A percentile compares a stretch with the other conserved stretches of the same genome.
phyloP scores from a whole-genome alignment of 139 green algal species.

The Yamagishiella unicocca region DNA sequence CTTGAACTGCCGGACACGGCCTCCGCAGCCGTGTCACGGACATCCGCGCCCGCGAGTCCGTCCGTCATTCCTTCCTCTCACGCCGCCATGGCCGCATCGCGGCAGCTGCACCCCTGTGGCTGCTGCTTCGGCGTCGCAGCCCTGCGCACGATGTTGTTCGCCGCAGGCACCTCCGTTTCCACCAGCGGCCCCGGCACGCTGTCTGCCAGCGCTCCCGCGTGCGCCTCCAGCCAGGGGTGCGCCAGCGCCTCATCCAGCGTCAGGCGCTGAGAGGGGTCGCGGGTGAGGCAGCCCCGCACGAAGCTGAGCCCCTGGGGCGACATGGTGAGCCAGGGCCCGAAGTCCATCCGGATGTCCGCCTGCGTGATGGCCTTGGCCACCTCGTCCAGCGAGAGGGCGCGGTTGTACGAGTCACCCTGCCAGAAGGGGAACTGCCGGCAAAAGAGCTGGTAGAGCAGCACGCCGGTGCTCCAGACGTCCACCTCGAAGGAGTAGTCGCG shows the following conservation, averaged over 20 bases:
- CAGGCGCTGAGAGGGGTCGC: constrained; percentile 53
- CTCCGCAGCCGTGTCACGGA: too few relatives aligned
- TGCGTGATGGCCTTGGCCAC: constrained; percentile 53
- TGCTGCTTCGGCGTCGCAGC: neutral
- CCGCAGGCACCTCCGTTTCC: neutral
- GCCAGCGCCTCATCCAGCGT: constrained; percentile 59
- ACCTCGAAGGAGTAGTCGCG: constrained; percentile 76
- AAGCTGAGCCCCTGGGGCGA: constrained; percentile 58
- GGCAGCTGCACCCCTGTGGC: neutral
- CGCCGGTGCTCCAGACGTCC: constrained; percentile 85
- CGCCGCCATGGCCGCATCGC: constrained; percentile 11
- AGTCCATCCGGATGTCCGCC: constrained; percentile 47
- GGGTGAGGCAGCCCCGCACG: constrained; percentile 56
- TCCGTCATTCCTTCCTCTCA: too few relatives aligned
- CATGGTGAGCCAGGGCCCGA: constrained; percentile 65
- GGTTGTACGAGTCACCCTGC: constrained; percentile 48
- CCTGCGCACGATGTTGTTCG: constrained; percentile 36
- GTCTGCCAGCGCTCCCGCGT: neutral
- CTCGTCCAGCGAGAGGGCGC: constrained; percentile 56
- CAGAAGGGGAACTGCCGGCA: constrained; percentile 73
- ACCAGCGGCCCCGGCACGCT: constrained; percentile 13
- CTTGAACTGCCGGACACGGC: too few relatives aligned
- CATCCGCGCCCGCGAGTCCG: too few relatives aligned
- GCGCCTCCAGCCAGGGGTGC: constrained; percentile 62
- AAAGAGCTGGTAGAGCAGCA: constrained; percentile 85